Evolutionary conservation across 768 basidiomycete genomes (phyloP), one percentile per base, ranked within the genome.

Genomic region (Agrocybe praecox): DNA sequence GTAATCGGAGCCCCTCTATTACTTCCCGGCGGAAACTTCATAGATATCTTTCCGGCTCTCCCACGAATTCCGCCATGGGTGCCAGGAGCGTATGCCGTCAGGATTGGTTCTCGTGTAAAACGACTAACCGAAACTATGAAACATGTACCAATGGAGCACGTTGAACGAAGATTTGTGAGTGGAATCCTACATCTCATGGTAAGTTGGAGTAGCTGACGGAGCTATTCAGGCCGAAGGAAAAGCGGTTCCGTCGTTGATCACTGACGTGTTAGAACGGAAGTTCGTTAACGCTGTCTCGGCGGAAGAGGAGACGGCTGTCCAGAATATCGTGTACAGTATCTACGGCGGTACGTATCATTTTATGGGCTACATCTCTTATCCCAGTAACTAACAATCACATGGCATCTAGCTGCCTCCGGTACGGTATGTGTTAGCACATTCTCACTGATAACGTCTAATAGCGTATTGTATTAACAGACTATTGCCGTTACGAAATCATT

Each of bases 401-500:
- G 7, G 33, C 5, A n/a, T 11, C 24, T 10, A 60, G 59, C 36
- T 24, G 59, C 52, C 1, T 56, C 59, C 10, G 59, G 56, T 36
- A 60, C 55, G 7, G 55, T 60, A 24, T 15, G 36, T n/a, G 5
- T 5, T n/a, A 29, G 4, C 26, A 29, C 12, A 34, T 14, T 29
- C 26, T 5, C 9, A 9, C 9, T 29, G 9, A 9, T 9, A 29
- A 9, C 26, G 26, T 9, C 9, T 5, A 29, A 29, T 5, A 29
- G n/a, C n/a, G n/a, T n/a, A 34, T 8, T 34, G 7, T 22, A 26
- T 24, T 29, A n/a, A n/a, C 32, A 76, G 74, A 75, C 71, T 0
- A 71, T 64, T 32, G 65, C 69, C 7, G 61, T 70, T 1, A 47
- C 77, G 1, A 57, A 61, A 12, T 58, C 68, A 1, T 76, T 80